A percentile compares a stretch with the other conserved stretches of the same genome.
These are phyloP conservation scores for Elaeagnus macrophylla DNA, from an alignment of 306 rosid species.

Conservation along the genomic window DNA sequence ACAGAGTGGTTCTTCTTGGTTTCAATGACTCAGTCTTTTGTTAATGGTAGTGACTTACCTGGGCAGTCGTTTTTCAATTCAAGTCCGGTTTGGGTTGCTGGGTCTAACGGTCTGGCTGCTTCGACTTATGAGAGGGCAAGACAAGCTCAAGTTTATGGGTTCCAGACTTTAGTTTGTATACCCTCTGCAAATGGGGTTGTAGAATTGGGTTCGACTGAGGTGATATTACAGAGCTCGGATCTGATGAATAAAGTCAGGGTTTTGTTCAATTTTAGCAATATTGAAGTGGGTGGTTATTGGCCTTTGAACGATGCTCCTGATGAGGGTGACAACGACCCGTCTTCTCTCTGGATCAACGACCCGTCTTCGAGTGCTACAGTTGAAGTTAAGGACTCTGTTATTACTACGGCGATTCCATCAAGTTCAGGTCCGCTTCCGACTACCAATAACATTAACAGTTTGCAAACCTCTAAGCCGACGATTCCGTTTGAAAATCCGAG, in stretches of 20 bases:
- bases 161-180: constrained; percentile 67
- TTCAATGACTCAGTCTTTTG: constrained; percentile 85
- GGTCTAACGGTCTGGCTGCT: constrained; percentile 36
- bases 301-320: constrained; percentile 33
- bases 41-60: constrained; percentile 53
- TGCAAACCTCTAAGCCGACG: constrained; percentile 30
- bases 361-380: constrained; percentile 21
- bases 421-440: constrained; percentile 22
- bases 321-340: constrained; percentile 82
- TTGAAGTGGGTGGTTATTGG: constrained; percentile 51
- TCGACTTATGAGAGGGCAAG: constrained; percentile 67
- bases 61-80: constrained; percentile 58
- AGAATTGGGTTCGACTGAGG: constrained; percentile 73
- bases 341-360: constrained; percentile 69
- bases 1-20: constrained; percentile 94
- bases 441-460: constrained; percentile 21
- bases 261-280: constrained; percentile 63
- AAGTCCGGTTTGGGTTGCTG: constrained; percentile 60
- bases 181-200: constrained; percentile 76
- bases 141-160: constrained; percentile 53
- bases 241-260: constrained; percentile 63
- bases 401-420: background rate
- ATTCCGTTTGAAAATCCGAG: constrained; percentile 46
- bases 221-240: constrained; percentile 55
- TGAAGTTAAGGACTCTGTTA: constrained; percentile 44